Evolutionary conservation across 352 stramenopile genomes (phyloP), one percentile per base, ranked within the genome.

Genomic region (Globisporangium paroecandrum): DNA sequence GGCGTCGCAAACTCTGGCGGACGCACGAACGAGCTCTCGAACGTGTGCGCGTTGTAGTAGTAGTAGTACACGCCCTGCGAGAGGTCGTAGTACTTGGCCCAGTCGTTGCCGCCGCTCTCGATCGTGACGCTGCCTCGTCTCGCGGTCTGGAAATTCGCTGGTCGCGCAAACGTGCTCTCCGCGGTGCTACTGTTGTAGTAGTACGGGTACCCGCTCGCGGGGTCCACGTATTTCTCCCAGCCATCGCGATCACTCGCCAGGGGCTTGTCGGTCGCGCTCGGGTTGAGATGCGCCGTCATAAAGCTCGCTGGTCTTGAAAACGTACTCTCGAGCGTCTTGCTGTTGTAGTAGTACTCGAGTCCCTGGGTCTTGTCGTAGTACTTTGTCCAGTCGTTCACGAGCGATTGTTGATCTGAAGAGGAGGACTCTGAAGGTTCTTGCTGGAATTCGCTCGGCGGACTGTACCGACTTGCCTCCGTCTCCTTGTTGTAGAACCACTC

Each of bases 161-260:
- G 68, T 6, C 71, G 59, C 32, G 24, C 62, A 64, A 86, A 97
- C 46, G 79, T 90, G 51, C 85, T 91, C 69, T 93, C 86, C 46
- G 72, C 75, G 0, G 89, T 95, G 24, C 64, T 60, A 58, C 77
- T 69, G 74, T 97, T 95, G 77, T 89, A 95, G 74, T 94, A 97
- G 69, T 95, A 96, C 12, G 64, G 65, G 10, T 81, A 71, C 1
- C 78, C 81, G 15, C 75, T 86, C 10, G 73, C 43, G 5, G 73
- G 62, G 49, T 94, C 85, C 1, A 78, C 18, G 66, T 87, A 84
- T 49, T 83, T 82, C 47, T 78, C 72, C 77, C 79, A 90, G 5
- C 60, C 65, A 15, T 79, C 71, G 1, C 70, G 65, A 3, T n/a
- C 54, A n/a, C 59, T 74, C 3, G 60, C 32, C 12, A 66, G 36